These are phyloP conservation scores for Gaultheria prostrata DNA, from an alignment of 148 eudicot genomes.

Conservation along the genomic window DNA sequence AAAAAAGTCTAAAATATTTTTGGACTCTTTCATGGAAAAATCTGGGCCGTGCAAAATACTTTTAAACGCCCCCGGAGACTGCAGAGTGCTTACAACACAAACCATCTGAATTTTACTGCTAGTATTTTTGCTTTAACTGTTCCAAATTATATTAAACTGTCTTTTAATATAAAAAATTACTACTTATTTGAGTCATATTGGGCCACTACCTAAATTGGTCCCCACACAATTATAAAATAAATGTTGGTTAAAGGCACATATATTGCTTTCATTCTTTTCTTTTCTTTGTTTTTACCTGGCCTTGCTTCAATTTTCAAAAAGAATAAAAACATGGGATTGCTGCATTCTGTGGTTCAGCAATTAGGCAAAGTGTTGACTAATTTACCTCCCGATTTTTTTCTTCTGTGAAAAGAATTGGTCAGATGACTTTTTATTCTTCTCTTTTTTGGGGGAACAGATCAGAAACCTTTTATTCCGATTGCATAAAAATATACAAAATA, in stretches of 20 bases:
- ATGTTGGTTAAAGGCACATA: background rate
- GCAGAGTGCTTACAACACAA: no score
- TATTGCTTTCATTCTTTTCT: background rate
- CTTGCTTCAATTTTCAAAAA: background rate
- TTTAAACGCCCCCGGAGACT: no score
- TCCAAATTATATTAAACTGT: background rate
- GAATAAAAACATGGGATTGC: slow-evolving; percentile 1
- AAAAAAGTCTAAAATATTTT: no score
- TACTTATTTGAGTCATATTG: background rate
- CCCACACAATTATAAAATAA: background rate
- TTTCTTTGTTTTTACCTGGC: background rate
- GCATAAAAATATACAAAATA: no score
- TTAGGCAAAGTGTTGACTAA: background rate
- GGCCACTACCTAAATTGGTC: background rate
- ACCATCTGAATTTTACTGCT: no score
- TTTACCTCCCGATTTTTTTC: background rate
- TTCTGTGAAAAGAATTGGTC: background rate
- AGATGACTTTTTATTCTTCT: background rate
- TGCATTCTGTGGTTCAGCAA: slow-evolving; percentile 1
- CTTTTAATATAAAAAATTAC: background rate
- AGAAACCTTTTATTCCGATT: no score
- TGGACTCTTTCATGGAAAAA: no score
- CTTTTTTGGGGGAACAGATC: no score
- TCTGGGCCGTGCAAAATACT: no score
- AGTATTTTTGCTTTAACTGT: no score